Conservation (phyloP, 768 basidiomycete species). For the Suillus sp. region DNA sequence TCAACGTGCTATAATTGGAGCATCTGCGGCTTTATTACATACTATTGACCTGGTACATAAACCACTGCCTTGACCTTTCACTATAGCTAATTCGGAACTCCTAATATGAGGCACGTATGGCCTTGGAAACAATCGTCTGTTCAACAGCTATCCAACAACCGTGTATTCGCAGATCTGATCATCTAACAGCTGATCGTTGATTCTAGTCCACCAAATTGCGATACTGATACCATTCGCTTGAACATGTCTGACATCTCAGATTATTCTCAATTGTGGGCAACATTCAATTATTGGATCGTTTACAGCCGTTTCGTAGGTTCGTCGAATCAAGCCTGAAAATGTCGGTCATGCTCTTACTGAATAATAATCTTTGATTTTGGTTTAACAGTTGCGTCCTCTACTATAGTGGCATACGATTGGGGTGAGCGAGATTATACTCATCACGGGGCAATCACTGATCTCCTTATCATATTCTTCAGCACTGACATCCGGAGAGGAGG, state of each 20-base stretch:
- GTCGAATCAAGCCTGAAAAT: not conserved
- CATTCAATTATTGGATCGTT: not conserved
- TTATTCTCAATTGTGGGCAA: not conserved
- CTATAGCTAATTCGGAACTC: too few relatives aligned
- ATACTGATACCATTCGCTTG: not conserved
- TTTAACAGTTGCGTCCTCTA: not conserved
- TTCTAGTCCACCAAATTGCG: not conserved
- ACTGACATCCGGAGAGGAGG: not conserved
- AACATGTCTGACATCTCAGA: not conserved
- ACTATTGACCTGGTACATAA: too few relatives aligned
- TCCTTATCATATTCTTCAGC: not conserved
- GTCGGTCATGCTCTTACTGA: not conserved
- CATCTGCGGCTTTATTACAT: too few relatives aligned
- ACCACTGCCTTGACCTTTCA: too few relatives aligned
- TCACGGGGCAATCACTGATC: not conserved
- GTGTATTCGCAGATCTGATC: too few relatives aligned
- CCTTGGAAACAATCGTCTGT: too few relatives aligned
- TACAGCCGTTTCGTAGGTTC: not conserved
- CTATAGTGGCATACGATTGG: not conserved
- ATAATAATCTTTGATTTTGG: not conserved
- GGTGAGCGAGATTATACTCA: not conserved
- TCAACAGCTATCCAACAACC: too few relatives aligned
- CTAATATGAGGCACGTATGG: too few relatives aligned
- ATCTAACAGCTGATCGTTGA: not conserved
- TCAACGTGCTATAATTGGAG: too few relatives aligned